A percentile compares a stretch with the other conserved stretches of the same genome.
Conservation (phyloP, 306 rosid genomes). For the Styphnolobium japonicum region DNA sequence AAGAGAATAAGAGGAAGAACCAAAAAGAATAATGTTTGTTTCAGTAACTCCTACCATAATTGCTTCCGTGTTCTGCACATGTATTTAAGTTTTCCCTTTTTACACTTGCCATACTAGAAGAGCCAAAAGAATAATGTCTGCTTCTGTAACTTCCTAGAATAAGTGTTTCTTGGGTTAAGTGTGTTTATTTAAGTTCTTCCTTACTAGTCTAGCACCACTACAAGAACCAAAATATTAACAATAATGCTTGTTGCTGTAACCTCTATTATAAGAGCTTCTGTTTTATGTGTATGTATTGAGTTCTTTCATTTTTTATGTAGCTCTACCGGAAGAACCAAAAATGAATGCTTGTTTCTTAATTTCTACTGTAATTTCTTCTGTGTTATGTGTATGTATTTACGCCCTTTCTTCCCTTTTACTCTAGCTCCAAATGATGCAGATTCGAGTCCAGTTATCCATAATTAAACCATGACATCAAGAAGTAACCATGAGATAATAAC, state of each 20-base stretch:
- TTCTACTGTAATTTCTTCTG: neutral
- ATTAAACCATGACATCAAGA: neutral
- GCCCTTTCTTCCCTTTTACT: neutral
- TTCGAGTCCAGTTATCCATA: neutral
- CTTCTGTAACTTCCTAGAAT: slow-evolving; percentile 11
- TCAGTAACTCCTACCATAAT: neutral
- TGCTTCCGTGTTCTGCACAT: neutral
- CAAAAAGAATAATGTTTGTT: neutral
- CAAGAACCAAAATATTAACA: slow-evolving; percentile 25
- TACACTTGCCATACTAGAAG: neutral
- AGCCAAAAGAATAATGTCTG: slow-evolving; percentile 4
- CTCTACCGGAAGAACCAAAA: neutral
- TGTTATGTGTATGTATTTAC: neutral
- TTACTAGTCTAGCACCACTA: neutral
- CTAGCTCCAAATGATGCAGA: neutral
- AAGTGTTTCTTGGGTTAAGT: slow-evolving; percentile 7
- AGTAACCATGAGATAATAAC: neutral
- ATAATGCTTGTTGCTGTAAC: slow-evolving; percentile 10
- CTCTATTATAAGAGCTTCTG: neutral
- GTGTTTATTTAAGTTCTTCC: slow-evolving; percentile 7
- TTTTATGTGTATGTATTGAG: neutral
- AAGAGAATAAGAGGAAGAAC: slow-evolving; percentile 8
- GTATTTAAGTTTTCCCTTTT: neutral
- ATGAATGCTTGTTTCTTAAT: neutral
- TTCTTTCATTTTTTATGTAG: slow-evolving; percentile 6